These are phyloP conservation scores for Penicillium cosmopolitanum DNA, from an alignment of 495 filamentous ascomycete genomes.

Conservation along the genomic window DNA sequence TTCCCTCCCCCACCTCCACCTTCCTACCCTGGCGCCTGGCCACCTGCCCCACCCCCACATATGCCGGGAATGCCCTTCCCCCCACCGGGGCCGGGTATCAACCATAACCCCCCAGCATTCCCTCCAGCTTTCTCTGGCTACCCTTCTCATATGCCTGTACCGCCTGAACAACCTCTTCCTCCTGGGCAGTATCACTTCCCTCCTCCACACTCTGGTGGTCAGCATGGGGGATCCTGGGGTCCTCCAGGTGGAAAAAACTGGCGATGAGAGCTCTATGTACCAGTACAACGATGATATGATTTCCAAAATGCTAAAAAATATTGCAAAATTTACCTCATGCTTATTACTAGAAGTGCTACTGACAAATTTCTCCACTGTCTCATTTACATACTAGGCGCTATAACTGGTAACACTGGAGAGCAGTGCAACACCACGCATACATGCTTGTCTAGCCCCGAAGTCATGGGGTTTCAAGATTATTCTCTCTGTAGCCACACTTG, in stretches of 20 bases:
- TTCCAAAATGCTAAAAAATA: neutral
- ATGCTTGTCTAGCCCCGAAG: too few species aligned
- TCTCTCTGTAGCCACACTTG: too few species aligned
- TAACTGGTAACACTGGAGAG: too few species aligned
- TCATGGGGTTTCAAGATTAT: too few species aligned
- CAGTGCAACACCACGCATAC: too few species aligned
- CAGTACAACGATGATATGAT: neutral
- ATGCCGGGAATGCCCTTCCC: conserved; percentile 26
- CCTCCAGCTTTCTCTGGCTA: conserved; percentile 28
- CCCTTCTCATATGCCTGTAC: conserved; percentile 23
- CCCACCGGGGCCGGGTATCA: conserved; percentile 23
- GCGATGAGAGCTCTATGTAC: conserved; percentile 17
- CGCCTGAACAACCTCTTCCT: conserved; percentile 37
- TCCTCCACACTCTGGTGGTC: conserved; percentile 37
- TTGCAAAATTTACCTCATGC: too few species aligned
- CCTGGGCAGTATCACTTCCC: conserved; percentile 45
- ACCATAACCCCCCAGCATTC: conserved; percentile 28
- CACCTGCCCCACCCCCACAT: conserved; percentile 47
- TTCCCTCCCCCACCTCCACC: conserved; percentile 50
- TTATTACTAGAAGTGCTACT: neutral
- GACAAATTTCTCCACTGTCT: neutral
- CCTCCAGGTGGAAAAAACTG: conserved; percentile 30
- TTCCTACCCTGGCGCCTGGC: conserved; percentile 57
- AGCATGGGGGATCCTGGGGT: conserved; percentile 27
- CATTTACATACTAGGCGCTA: too few species aligned